Base-by-base conservation (phyloP, 2,329 filamentous ascomycete genomes). In the Hymenoscyphus salicellus region DNA sequence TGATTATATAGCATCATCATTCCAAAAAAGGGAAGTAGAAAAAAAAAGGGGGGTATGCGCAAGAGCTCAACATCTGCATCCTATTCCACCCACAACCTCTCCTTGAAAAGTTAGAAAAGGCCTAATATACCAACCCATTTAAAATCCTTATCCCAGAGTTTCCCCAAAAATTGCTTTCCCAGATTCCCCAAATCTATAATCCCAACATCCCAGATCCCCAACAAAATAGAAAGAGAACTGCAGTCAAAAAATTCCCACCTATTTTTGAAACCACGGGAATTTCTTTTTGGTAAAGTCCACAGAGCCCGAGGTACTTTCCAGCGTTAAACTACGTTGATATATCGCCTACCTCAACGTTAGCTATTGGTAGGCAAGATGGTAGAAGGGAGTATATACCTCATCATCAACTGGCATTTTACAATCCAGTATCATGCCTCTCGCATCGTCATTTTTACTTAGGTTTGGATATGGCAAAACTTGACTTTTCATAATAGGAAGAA, bases 401-500 rank as follows among this genome's bases (percentile, higher is more conserved):
- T 96, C 92, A 78, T 97, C 93, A 63, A 88, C 89, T 55, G 87
- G 83, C 79, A 97, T 89, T 73, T 88, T 87, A 70, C 91, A 90
- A 73, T 96, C 92, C 68, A 97, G 78, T 63, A 97, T 87, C 72
- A 97, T 77, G 71, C 91, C 88, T 72, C 88, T 84, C 4, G 91
- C 86, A 61, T 85, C 82, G 65, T 94, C 89, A 72, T 90, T 88
- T 72, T 84, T 88, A 38, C 81, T 80, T 67, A 94, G 80, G 67
- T 88, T 89, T 30, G 87, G 85, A 72, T 97, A 97, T 5, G 92
- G 88, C 58, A 87, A 87, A 62, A 91, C 90, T 77, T 98, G 93
- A 73, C 94, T 97, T 78, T 89, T 90, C 84, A 97, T 96, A 62
- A 99, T 88, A 1, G 92, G 90, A 65, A 97, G 82, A 61, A 98